These are phyloP conservation scores for Peniophora sp. DNA, from an alignment of 1,284 basidiomycete genomes.

Conservation along the genomic window DNA sequence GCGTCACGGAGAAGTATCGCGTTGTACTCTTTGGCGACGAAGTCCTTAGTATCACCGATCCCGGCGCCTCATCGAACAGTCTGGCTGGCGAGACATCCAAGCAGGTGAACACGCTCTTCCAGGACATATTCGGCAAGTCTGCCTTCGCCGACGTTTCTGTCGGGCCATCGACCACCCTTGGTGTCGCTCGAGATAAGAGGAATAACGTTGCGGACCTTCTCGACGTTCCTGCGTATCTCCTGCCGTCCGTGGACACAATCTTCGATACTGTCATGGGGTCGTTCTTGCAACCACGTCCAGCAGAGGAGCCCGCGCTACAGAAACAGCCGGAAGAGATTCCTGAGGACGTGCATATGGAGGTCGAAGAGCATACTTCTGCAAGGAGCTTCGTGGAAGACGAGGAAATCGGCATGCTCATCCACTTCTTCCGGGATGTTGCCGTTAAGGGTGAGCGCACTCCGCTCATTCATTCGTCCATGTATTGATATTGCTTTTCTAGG, in stretches of 20 bases:
- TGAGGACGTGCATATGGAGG: slow-evolving; percentile 38
- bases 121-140: slow-evolving; percentile 77
- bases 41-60: slow-evolving; percentile 28
- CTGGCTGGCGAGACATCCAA: slow-evolving; percentile 27
- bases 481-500: neutral
- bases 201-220: slow-evolving; percentile 47
- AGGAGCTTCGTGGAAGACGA: slow-evolving; percentile 25
- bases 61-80: slow-evolving; percentile 33
- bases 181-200: slow-evolving; percentile 24
- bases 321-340: slow-evolving; percentile 21
- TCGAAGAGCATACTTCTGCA: slow-evolving; percentile 18
- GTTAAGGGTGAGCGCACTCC: slow-evolving; percentile 30
- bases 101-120: slow-evolving; percentile 60
- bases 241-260: slow-evolving; percentile 70
- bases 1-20: slow-evolving; percentile 57
- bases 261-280: slow-evolving; percentile 69
- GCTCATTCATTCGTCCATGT: neutral
- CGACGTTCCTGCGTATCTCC: slow-evolving; percentile 70
- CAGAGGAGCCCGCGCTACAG: slow-evolving; percentile 8
- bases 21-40: slow-evolving; percentile 60
- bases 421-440: slow-evolving; percentile 40
- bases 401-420: slow-evolving; percentile 42
- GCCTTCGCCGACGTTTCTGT: slow-evolving; percentile 35
- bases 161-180: slow-evolving; percentile 9
- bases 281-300: slow-evolving; percentile 39